phyloP scores from a whole-genome alignment of 345 rosid genomes.

The Alliaria petiolata region DNA sequence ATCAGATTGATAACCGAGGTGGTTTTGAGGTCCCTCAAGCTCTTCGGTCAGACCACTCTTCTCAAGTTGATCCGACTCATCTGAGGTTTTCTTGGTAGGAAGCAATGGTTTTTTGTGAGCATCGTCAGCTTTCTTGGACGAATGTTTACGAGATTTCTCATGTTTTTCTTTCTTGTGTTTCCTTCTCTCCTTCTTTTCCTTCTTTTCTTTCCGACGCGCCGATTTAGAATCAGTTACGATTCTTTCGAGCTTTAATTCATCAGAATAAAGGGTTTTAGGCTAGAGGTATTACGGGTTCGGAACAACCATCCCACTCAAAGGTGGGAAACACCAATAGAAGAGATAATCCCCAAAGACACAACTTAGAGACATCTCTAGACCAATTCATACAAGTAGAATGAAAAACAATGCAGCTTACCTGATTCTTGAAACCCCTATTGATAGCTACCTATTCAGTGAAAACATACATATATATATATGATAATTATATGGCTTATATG shows the following conservation, averaged over 20 bases:
- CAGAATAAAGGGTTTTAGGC: slow-evolving; percentile 28
- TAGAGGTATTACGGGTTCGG: background rate
- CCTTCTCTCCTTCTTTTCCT: slow-evolving; percentile 28
- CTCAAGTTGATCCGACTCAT: slow-evolving; percentile 26
- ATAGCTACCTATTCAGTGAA: background rate
- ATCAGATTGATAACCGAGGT: slow-evolving; percentile 39
- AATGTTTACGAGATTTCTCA: background rate
- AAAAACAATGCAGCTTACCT: background rate
- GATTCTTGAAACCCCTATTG: background rate
- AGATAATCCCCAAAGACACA: background rate
- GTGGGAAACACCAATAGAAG: background rate
- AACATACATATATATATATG: background rate
- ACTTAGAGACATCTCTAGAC: background rate
- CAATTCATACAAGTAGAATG: too few relatives aligned
- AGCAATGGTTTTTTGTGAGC: background rate
- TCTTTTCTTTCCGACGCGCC: background rate
- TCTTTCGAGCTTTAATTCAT: slow-evolving; percentile 26
- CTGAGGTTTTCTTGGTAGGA: background rate
- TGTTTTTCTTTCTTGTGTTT: slow-evolving; percentile 7
- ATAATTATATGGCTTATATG: background rate
- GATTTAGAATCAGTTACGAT: background rate
- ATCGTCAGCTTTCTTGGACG: background rate
- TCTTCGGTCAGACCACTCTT: slow-evolving; percentile 28
- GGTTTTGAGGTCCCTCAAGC: slow-evolving; percentile 23
- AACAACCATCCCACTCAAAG: slow-evolving; percentile 10